Percentiles rank a stretch among this genome's conserved stretches.
These are phyloP conservation scores for Salvia splendens DNA, from an alignment of 257 asterid genomes.

Conservation along the genomic window DNA sequence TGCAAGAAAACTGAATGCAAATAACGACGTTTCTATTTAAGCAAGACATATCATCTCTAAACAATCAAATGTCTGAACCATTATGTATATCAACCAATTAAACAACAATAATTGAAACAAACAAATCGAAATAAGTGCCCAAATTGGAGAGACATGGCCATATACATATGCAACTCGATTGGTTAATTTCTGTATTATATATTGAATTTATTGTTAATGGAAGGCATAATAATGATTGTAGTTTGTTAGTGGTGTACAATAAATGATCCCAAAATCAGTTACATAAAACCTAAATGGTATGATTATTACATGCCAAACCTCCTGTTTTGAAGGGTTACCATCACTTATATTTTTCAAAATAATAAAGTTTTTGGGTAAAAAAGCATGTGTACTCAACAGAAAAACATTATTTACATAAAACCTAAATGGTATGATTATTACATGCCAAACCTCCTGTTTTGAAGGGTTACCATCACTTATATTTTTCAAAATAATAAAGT, in stretches of 20 bases:
- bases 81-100: too few relatives aligned
- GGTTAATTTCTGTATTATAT: background rate
- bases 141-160: too few relatives aligned
- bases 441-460: conserved; percentile 36
- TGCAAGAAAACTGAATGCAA: too few relatives aligned
- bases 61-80: too few relatives aligned
- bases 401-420: conserved; percentile 22
- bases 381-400: background rate
- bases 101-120: too few relatives aligned
- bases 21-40: too few relatives aligned
- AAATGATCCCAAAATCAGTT: conserved; percentile 28
- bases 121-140: too few relatives aligned
- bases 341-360: conserved; percentile 3
- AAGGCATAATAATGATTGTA: conserved; percentile 33
- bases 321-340: conserved; percentile 30
- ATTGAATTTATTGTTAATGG: background rate
- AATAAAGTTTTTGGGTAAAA: background rate
- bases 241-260: conserved; percentile 30
- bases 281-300: conserved; percentile 25
- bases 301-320: conserved; percentile 33
- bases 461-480: conserved; percentile 22
- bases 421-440: conserved; percentile 28
- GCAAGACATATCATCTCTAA: too few relatives aligned
- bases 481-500: background rate
- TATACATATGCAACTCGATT: too few relatives aligned